Percentiles rank a stretch among this genome's conserved stretches.
These are phyloP conservation scores for Phytophthora meadii DNA, from an alignment of 352 stramenopile genomes.

Conservation along the genomic window DNA sequence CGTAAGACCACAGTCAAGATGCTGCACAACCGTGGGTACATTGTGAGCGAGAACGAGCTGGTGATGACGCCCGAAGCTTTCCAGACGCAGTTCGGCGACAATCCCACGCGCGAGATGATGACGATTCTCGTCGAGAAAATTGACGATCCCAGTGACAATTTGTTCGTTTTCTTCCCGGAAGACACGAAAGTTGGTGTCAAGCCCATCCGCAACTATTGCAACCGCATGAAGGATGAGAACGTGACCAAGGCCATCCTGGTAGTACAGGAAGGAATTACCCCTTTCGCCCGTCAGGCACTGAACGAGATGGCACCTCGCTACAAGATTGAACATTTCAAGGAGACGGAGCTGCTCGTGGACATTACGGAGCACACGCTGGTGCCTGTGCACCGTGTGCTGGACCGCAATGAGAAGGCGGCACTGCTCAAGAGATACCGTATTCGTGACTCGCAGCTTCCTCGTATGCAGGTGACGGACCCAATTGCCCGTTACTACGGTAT, in stretches of 20 bases:
- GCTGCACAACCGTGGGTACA: constrained; percentile 96
- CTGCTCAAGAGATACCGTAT: constrained; percentile 99
- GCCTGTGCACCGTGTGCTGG: constrained; percentile 98
- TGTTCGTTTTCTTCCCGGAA: constrained; percentile 99
- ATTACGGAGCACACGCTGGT: constrained; percentile 99
- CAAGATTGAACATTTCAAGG: constrained; percentile 98
- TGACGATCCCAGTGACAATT: constrained; percentile 93
- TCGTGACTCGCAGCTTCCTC: constrained; percentile 98
- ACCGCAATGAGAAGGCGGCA: constrained; percentile 96
- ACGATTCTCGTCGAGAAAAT: constrained; percentile 96
- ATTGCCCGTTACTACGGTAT: constrained; percentile 98
- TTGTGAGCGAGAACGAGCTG: constrained; percentile 96
- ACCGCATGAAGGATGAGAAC: constrained; percentile 98
- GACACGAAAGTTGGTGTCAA: constrained; percentile 99
- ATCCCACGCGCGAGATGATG: constrained; percentile 95
- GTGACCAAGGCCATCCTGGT: constrained; percentile 99
- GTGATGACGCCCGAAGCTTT: constrained; percentile 96
- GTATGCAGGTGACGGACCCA: constrained; percentile 99
- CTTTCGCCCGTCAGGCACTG: constrained; percentile 97
- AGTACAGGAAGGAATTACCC: constrained; percentile 95
- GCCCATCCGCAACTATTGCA: constrained; percentile 94
- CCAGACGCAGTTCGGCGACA: constrained; percentile 90
- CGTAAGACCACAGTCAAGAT: constrained; percentile 97
- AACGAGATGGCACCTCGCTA: constrained; percentile 94
- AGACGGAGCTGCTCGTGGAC: constrained; percentile 99